A percentile compares a stretch with the other conserved stretches of the same genome.
These are phyloP conservation scores for Suhomyces kilbournensis DNA, from an alignment of 805 yeast species.

Conservation along the genomic window DNA sequence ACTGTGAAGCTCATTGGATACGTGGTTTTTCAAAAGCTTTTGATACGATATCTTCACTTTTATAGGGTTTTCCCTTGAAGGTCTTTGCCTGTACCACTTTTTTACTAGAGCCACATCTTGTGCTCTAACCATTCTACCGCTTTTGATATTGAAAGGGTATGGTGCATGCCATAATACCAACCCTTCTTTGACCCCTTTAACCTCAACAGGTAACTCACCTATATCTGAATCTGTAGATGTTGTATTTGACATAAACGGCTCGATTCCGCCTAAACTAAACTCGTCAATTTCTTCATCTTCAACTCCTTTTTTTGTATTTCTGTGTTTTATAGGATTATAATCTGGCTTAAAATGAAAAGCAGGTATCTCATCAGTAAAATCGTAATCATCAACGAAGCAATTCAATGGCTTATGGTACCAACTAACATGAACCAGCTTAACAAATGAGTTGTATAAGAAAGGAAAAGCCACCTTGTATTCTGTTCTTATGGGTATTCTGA, in stretches of 20 bases:
- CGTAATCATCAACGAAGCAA: slow-evolving; percentile 44
- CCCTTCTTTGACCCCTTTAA: slow-evolving; percentile 50
- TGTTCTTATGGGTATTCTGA: slow-evolving; percentile 70
- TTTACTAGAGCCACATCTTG: slow-evolving; percentile 87
- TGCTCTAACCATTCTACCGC: slow-evolving; percentile 73
- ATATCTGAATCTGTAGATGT: neutral
- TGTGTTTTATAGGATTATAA: slow-evolving; percentile 52
- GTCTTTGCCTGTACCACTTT: slow-evolving; percentile 73
- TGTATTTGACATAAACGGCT: slow-evolving; percentile 47
- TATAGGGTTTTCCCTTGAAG: slow-evolving; percentile 58
- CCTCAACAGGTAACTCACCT: slow-evolving; percentile 21
- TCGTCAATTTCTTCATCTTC: slow-evolving; percentile 34
- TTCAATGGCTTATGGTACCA: slow-evolving; percentile 64
- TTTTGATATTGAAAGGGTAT: slow-evolving; percentile 74
- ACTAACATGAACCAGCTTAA: slow-evolving; percentile 58
- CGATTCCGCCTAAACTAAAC: slow-evolving; percentile 37
- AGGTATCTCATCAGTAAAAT: slow-evolving; percentile 46
- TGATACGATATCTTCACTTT: slow-evolving; percentile 88
- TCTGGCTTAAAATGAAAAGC: slow-evolving; percentile 55
- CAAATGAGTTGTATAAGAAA: slow-evolving; percentile 73
- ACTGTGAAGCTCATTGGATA: slow-evolving; percentile 66
- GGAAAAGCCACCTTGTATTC: slow-evolving; percentile 90
- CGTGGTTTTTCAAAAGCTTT: slow-evolving; percentile 73
- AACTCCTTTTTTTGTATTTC: neutral
- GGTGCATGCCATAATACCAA: slow-evolving; percentile 77